These are phyloP conservation scores for Aureoboletus auriporus DNA, from an alignment of 768 basidiomycete species.

Conservation along the genomic window DNA sequence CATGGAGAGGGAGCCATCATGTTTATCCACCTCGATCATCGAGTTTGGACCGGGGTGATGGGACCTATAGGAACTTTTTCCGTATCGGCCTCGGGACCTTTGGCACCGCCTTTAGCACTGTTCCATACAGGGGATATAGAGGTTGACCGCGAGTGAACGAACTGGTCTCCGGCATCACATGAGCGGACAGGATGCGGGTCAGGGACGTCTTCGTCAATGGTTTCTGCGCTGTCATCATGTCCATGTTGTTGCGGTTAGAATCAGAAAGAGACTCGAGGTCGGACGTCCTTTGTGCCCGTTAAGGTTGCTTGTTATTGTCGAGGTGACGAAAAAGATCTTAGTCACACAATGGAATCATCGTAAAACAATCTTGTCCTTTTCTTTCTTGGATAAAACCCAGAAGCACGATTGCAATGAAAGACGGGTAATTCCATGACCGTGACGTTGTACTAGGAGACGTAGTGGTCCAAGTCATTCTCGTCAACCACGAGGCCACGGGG, in stretches of 20 bases:
- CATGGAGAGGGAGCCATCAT: constrained; percentile 21
- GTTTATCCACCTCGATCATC: constrained; percentile 21
- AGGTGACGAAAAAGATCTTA: constrained; percentile 34
- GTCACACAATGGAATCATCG: constrained; percentile 60
- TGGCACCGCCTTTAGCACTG: constrained; percentile 33
- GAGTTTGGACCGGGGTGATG: constrained; percentile 60
- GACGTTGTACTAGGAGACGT: constrained; percentile 66
- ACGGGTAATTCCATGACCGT: constrained; percentile 77
- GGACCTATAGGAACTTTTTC: constrained; percentile 72
- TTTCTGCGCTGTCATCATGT: constrained; percentile 44
- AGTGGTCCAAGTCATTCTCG: constrained; percentile 47
- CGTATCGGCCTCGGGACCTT: constrained; percentile 58
- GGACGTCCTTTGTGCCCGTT: constrained; percentile 87
- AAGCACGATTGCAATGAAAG: constrained; percentile 98
- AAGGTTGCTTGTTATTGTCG: constrained; percentile 64
- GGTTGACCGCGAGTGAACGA: constrained; percentile 51
- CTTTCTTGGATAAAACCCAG: constrained; percentile 85
- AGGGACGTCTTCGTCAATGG: constrained; percentile 22
- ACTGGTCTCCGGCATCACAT: constrained; percentile 41
- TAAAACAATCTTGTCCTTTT: constrained; percentile 84
- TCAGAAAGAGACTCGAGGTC: constrained; percentile 83
- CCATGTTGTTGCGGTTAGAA: constrained; percentile 66
- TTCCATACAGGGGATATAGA: constrained; percentile 42
- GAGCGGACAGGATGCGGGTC: constrained; percentile 25
- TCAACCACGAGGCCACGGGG: constrained; percentile 34